Evolutionary conservation across 2,329 filamentous ascomycete species (phyloP).

Genomic region (Balansia obtecta): DNA sequence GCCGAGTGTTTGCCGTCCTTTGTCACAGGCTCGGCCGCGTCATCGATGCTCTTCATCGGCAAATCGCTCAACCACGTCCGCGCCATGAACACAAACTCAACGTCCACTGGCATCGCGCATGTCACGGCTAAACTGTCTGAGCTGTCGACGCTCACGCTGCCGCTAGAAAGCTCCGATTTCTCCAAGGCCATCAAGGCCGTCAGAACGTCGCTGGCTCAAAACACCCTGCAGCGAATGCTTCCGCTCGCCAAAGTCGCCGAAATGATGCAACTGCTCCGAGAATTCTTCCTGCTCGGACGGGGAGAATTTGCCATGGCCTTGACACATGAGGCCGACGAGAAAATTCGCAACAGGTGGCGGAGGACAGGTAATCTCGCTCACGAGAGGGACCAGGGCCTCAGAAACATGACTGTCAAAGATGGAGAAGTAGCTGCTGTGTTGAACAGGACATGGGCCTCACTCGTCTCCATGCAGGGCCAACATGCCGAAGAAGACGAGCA

Average conservation of each 20-base stretch:
- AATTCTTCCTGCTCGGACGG: slow-evolving; percentile 77
- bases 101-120: slow-evolving; percentile 41
- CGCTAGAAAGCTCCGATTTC: slow-evolving; percentile 60
- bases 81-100: slow-evolving; percentile 34
- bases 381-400: slow-evolving; percentile 37
- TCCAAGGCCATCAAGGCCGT: slow-evolving; percentile 64
- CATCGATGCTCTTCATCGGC: slow-evolving; percentile 83
- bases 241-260: slow-evolving; percentile 67
- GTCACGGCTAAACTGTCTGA: slow-evolving; percentile 56
- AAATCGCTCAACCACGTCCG: slow-evolving; percentile 78
- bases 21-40: slow-evolving; percentile 59
- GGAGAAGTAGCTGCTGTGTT: slow-evolving; percentile 72
- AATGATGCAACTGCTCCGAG: slow-evolving; percentile 62
- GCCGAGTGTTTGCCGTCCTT: slow-evolving; percentile 61
- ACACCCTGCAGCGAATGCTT: slow-evolving; percentile 69
- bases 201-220: slow-evolving; percentile 69
- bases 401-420: slow-evolving; percentile 60
- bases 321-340: slow-evolving; percentile 73
- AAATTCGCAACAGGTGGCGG: slow-evolving; percentile 61
- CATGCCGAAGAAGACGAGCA: slow-evolving; percentile 69
- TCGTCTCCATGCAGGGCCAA: slow-evolving; percentile 61
- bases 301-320: slow-evolving; percentile 87
- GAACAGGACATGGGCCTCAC: slow-evolving; percentile 62
- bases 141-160: slow-evolving; percentile 57
- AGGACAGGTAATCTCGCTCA: slow-evolving; percentile 45